Conservation (phyloP, 352 stramenopile genomes). For the Phytophthora aleatoria region DNA sequence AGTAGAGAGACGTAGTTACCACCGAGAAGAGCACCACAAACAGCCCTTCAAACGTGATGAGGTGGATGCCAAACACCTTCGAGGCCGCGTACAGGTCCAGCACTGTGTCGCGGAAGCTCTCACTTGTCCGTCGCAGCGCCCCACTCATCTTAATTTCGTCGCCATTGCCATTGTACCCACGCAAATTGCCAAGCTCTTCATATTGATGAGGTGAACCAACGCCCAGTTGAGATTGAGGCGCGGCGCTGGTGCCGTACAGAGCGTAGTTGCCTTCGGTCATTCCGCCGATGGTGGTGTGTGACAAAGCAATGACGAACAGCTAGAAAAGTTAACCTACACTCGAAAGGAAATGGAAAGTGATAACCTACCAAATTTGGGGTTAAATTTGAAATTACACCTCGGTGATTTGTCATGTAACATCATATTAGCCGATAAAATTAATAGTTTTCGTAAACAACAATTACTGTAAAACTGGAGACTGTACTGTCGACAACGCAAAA, state of each 20-base stretch:
- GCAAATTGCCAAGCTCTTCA: slow-evolving; percentile 1
- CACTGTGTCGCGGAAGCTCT: slow-evolving; percentile 61
- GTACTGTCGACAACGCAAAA: background rate
- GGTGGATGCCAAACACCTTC: slow-evolving; percentile 77
- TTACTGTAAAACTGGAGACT: background rate
- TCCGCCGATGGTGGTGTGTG: slow-evolving; percentile 6
- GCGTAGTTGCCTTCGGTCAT: slow-evolving; percentile 21
- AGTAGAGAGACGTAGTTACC: slow-evolving; percentile 68
- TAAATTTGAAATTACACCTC: too few relatives aligned
- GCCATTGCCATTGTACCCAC: background rate
- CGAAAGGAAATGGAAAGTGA: background rate
- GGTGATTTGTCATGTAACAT: too few relatives aligned
- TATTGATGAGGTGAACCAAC: slow-evolving; percentile 2
- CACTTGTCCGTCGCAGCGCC: slow-evolving; percentile 35
- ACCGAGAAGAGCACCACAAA: slow-evolving; percentile 73
- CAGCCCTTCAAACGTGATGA: slow-evolving; percentile 80
- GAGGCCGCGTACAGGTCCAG: slow-evolving; percentile 80
- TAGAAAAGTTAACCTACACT: background rate
- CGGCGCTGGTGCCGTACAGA: slow-evolving; percentile 19
- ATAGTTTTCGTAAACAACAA: too few relatives aligned
- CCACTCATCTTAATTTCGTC: slow-evolving; percentile 21
- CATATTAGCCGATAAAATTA: too few relatives aligned
- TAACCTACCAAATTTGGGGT: background rate
- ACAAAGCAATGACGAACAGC: background rate
- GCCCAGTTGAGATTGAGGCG: background rate